These are phyloP conservation scores for Metschnikowia arizonensis DNA, from an alignment of 805 yeast genomes.

Conservation along the genomic window DNA sequence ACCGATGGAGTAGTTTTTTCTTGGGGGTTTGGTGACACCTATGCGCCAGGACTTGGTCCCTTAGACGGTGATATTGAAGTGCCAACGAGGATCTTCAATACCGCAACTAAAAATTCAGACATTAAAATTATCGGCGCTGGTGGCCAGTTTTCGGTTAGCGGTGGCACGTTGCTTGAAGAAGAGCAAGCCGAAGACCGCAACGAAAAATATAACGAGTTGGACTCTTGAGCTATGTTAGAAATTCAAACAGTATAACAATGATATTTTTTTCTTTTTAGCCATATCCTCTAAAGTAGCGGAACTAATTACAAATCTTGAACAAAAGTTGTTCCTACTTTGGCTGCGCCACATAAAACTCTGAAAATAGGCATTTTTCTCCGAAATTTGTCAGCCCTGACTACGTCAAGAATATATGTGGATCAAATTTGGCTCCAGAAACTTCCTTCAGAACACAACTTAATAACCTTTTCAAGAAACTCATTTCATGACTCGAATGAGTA, in stretches of 20 bases:
- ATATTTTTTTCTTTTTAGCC: neutral
- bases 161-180: slow-evolving; percentile 65
- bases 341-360: too few relatives aligned
- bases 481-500: too few relatives aligned
- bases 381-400: too few relatives aligned
- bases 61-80: slow-evolving; percentile 80
- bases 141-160: slow-evolving; percentile 91
- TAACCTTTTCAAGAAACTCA: too few relatives aligned
- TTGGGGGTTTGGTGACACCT: slow-evolving; percentile 98
- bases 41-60: slow-evolving; percentile 93
- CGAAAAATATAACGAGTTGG: slow-evolving; percentile 51
- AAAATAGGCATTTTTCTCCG: too few relatives aligned
- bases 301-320: neutral
- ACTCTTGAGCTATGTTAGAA: slow-evolving; percentile 10
- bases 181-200: slow-evolving; percentile 45
- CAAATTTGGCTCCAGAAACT: too few relatives aligned
- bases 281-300: neutral
- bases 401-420: too few relatives aligned
- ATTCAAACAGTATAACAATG: neutral
- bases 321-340: too few relatives aligned
- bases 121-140: slow-evolving; percentile 83
- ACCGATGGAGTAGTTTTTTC: slow-evolving; percentile 81
- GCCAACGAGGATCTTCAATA: slow-evolving; percentile 88
- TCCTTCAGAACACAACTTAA: too few relatives aligned
- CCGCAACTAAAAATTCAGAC: slow-evolving; percentile 81